phyloP scores from a whole-genome alignment of 2,329 filamentous ascomycete species.

The Cercospora citrullina region DNA sequence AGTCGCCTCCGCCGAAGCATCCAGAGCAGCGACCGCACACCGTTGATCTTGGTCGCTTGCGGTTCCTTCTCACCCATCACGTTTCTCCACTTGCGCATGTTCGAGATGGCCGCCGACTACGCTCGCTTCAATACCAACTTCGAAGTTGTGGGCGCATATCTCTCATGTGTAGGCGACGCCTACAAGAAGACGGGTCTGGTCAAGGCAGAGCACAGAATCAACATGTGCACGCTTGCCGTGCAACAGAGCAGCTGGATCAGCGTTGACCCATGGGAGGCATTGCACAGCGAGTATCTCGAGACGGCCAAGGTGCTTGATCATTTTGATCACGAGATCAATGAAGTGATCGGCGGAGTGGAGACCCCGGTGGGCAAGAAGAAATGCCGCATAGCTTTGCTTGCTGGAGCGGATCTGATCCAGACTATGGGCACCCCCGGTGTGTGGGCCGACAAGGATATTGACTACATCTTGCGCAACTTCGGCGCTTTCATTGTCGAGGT shows the following conservation, averaged over 20 bases:
- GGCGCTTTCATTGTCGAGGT: conserved; percentile 73
- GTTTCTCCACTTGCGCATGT: conserved; percentile 80
- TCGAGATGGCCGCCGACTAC: conserved; percentile 82
- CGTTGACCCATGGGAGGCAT: conserved; percentile 86
- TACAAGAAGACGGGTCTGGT: conserved; percentile 82
- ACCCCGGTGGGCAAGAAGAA: conserved; percentile 66
- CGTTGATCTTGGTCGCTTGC: conserved; percentile 68
- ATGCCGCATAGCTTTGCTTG: conserved; percentile 76
- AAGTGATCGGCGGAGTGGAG: conserved; percentile 71
- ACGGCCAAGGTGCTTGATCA: conserved; percentile 89
- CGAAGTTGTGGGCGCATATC: conserved; percentile 82
- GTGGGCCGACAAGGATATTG: conserved; percentile 81
- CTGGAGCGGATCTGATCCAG: conserved; percentile 61
- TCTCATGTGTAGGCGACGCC: conserved; percentile 73
- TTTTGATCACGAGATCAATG: conserved; percentile 87
- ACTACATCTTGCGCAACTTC: conserved; percentile 82
- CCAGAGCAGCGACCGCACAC: conserved; percentile 57
- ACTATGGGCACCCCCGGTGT: conserved; percentile 59
- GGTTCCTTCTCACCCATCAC: conserved; percentile 52
- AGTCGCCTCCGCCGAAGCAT: conserved; percentile 60
- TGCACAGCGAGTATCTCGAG: conserved; percentile 79
- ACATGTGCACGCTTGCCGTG: conserved; percentile 84
- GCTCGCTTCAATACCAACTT: conserved; percentile 73
- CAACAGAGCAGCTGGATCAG: conserved; percentile 77
- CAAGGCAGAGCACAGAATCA: conserved; percentile 69